These are phyloP conservation scores for Musa balbisiana DNA, from an alignment of 202 grass and related monocot genomes.

Conservation along the genomic window DNA sequence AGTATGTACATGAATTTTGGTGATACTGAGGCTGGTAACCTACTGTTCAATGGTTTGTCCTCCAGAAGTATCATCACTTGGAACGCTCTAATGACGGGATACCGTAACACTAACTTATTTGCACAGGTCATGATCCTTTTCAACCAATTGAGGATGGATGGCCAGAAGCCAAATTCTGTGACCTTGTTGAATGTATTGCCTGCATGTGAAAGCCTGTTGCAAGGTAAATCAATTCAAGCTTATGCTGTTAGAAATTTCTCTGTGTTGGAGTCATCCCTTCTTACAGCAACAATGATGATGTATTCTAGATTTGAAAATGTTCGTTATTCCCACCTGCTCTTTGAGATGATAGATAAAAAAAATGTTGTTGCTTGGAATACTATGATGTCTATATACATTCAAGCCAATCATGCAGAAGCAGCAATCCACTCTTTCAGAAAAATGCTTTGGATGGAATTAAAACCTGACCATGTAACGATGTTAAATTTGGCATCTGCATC, in stretches of 20 bases:
- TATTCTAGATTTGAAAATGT: conserved; percentile 54
- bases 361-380: conserved; percentile 55
- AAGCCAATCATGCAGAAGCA: conserved; percentile 41
- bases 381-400: conserved; percentile 48
- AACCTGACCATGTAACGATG: conserved; percentile 48
- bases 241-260: conserved; percentile 51
- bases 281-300: conserved; percentile 53
- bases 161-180: conserved; percentile 38
- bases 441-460: conserved; percentile 31
- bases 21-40: conserved; percentile 37
- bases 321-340: conserved; percentile 38
- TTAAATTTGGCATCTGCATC: conserved; percentile 45
- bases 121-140: conserved; percentile 41
- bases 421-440: conserved; percentile 42
- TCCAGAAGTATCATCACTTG: conserved; percentile 36
- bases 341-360: conserved; percentile 36
- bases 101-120: conserved; percentile 37
- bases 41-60: conserved; percentile 38
- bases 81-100: conserved; percentile 66
- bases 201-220: conserved; percentile 35
- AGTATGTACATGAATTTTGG: conserved; percentile 58
- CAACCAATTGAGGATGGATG: conserved; percentile 39
- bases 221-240: conserved; percentile 51
- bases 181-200: conserved; percentile 54
- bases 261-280: conserved; percentile 33